phyloP scores from a whole-genome alignment of 768 basidiomycete species.

The Tephrocybe sp. region DNA sequence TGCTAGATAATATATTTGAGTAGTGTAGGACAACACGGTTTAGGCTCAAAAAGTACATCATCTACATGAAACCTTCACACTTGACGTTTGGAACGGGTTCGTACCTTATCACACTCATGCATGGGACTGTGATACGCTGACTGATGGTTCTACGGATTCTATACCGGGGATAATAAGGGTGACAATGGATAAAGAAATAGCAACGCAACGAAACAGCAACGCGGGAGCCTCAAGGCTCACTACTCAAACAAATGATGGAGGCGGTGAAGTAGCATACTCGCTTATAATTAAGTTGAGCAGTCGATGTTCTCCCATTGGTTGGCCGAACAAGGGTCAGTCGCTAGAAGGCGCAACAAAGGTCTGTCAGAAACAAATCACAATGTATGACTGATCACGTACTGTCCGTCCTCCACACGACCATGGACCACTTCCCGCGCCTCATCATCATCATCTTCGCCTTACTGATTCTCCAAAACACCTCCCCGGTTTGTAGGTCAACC shows the following conservation, averaged over 20 bases:
- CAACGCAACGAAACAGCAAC: too few relatives aligned
- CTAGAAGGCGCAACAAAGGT: slow-evolving; percentile 11
- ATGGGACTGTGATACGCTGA: too few relatives aligned
- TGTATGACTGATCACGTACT: neutral
- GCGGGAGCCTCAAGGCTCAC: slow-evolving; percentile 8
- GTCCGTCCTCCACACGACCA: slow-evolving; percentile 15
- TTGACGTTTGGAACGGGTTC: too few relatives aligned
- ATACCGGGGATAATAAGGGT: too few relatives aligned
- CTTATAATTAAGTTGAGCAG: neutral
- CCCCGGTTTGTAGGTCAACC: slow-evolving; percentile 11
- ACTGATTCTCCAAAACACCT: slow-evolving; percentile 19
- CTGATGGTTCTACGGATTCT: too few relatives aligned
- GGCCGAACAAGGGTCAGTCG: slow-evolving; percentile 19
- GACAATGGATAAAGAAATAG: too few relatives aligned
- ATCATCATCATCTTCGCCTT: slow-evolving; percentile 15
- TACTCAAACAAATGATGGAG: neutral
- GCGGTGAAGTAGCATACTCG: too few relatives aligned
- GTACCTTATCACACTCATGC: too few relatives aligned
- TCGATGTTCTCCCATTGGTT: slow-evolving; percentile 9
- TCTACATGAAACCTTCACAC: too few relatives aligned
- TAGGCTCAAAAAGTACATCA: too few relatives aligned
- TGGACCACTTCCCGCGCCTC: slow-evolving; percentile 15
- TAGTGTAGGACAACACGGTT: too few relatives aligned
- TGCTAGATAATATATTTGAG: too few relatives aligned
- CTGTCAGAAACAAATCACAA: neutral